A percentile compares a stretch with the other conserved stretches of the same genome.
Evolutionary conservation across 2,329 filamentous ascomycete species (phyloP).

Genomic region (Xylariaceae sp.): DNA sequence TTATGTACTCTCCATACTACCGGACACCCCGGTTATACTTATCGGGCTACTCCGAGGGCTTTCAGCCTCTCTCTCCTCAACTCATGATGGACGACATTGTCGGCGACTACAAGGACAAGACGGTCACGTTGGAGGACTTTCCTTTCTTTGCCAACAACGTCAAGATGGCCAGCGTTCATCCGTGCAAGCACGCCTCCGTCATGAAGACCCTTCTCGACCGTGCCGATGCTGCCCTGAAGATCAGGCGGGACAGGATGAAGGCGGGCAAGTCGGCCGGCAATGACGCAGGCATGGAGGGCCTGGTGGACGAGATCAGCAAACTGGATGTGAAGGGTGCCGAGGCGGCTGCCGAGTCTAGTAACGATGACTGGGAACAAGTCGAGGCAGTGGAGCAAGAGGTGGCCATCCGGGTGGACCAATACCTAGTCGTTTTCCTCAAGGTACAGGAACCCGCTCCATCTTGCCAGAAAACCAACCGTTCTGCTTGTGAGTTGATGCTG

Average conservation of each 20-base stretch:
- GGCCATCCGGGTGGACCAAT: slow-evolving; percentile 81
- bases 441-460: slow-evolving; percentile 34
- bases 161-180: slow-evolving; percentile 95
- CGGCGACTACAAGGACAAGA: slow-evolving; percentile 97
- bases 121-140: slow-evolving; percentile 95
- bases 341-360: slow-evolving; percentile 42
- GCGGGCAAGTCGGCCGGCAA: slow-evolving; percentile 42
- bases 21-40: slow-evolving; percentile 92
- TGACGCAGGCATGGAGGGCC: slow-evolving; percentile 66
- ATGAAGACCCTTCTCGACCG: slow-evolving; percentile 98
- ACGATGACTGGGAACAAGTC: slow-evolving; percentile 60
- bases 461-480: not conserved
- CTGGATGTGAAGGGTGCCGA: slow-evolving; percentile 50
- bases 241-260: slow-evolving; percentile 75
- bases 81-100: slow-evolving; percentile 97
- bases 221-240: slow-evolving; percentile 85
- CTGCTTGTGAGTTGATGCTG: too few species aligned
- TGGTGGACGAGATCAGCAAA: slow-evolving; percentile 73
- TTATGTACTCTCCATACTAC: slow-evolving; percentile 96
- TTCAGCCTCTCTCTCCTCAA: slow-evolving; percentile 73
- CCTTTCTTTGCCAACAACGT: slow-evolving; percentile 85
- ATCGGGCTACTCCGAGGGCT: slow-evolving; percentile 77
- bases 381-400: slow-evolving; percentile 64
- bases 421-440: slow-evolving; percentile 81
- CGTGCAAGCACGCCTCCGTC: slow-evolving; percentile 92